Evolutionary conservation across 257 asterid species (phyloP).

Genomic region (Nicotiana tomentosiformis): DNA sequence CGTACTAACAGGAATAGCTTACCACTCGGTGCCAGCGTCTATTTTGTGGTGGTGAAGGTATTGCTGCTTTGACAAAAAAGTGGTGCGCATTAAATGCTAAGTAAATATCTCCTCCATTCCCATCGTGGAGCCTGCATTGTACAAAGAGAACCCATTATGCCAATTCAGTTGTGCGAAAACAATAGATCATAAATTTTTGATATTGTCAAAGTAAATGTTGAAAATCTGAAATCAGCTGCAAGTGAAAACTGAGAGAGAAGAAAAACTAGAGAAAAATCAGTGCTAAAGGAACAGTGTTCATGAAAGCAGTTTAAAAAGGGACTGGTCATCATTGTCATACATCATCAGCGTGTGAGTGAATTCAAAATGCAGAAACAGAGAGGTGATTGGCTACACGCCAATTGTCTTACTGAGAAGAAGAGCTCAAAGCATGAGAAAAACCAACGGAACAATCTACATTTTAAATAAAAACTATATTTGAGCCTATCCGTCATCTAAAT

Average conservation of each 20-base stretch:
- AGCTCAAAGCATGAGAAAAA: neutral
- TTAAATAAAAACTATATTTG: neutral
- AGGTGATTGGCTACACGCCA: neutral
- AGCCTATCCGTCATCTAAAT: neutral
- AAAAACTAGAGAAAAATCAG: neutral
- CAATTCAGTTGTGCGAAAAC: neutral
- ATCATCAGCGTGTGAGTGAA: neutral
- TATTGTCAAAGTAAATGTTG: neutral
- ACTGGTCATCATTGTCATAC: too few species aligned
- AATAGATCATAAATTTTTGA: neutral
- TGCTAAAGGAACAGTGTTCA: neutral
- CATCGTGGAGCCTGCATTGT: slow-evolving; percentile 67
- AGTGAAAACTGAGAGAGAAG: neutral
- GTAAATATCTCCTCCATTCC: slow-evolving; percentile 63
- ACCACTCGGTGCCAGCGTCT: slow-evolving; percentile 85
- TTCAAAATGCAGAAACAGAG: neutral
- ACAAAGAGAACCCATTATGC: neutral
- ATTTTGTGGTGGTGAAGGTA: slow-evolving; percentile 67
- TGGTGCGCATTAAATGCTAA: slow-evolving; percentile 86
- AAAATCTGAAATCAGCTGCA: neutral
- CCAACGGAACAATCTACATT: neutral
- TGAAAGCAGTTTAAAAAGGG: neutral
- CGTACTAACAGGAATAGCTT: slow-evolving; percentile 25
- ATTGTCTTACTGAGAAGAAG: neutral
- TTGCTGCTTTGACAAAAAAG: slow-evolving; percentile 40